Conservation (phyloP, 2,329 filamentous ascomycete species). For the Trichoderma citrinoviride region DNA sequence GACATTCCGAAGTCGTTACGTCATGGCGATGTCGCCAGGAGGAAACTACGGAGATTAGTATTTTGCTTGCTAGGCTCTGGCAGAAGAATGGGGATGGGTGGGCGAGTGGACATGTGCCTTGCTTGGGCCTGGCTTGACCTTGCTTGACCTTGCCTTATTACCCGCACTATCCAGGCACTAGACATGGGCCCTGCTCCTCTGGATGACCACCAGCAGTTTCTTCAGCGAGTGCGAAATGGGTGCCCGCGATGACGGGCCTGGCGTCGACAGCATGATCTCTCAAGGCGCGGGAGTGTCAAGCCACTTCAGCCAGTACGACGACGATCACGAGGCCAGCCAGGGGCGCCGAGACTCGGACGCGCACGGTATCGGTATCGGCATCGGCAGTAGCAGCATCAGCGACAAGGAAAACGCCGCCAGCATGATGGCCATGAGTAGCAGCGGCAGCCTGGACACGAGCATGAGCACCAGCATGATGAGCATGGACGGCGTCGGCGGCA, state of each 20-base stretch:
- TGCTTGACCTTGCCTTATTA: too few species aligned
- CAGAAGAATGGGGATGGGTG: neutral
- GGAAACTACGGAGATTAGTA: neutral
- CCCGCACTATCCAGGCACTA: too few species aligned
- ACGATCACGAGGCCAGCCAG: neutral
- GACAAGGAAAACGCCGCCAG: neutral
- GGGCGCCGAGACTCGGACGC: too few species aligned
- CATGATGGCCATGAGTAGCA: too few species aligned
- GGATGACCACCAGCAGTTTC: neutral
- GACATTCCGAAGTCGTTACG: slow-evolving; percentile 5
- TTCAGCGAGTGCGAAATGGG: neutral
- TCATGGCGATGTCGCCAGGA: slow-evolving; percentile 4
- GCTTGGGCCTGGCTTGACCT: too few species aligned
- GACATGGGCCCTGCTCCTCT: neutral
- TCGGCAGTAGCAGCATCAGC: neutral
- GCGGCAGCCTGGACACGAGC: neutral
- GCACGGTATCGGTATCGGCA: too few species aligned
- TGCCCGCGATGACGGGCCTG: slow-evolving; percentile 5
- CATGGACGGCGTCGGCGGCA: neutral
- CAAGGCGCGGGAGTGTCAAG: neutral
- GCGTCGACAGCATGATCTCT: slow-evolving; percentile 2
- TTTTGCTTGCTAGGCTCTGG: neutral
- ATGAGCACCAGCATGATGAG: neutral
- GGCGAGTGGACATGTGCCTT: neutral
- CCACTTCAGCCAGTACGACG: neutral